A percentile compares a stretch with the other conserved stretches of the same genome.
Evolutionary conservation across 257 asterid species (phyloP).

Genomic region (Dorcoceras hygrometricum): DNA sequence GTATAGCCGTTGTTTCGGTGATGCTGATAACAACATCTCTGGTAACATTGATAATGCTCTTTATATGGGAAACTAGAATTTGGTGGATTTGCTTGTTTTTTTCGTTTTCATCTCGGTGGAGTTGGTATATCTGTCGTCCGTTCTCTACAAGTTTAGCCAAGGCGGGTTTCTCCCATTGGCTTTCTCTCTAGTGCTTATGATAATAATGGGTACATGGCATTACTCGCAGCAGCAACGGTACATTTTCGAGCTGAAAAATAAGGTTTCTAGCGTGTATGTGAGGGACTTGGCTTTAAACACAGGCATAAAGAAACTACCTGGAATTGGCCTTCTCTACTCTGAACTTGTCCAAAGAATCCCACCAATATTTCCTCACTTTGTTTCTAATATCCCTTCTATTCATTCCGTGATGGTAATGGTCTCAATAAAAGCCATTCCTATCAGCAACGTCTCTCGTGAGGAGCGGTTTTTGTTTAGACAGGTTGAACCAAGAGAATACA

Average conservation of each 20-base stretch:
- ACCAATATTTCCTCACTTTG: constrained; percentile 62
- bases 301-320: constrained; percentile 41
- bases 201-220: constrained; percentile 66
- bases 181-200: constrained; percentile 43
- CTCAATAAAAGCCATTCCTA: constrained; percentile 44
- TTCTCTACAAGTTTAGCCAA: constrained; percentile 53
- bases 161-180: constrained; percentile 71
- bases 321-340: constrained; percentile 60
- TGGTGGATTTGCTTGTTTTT: constrained; percentile 47
- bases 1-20: constrained; percentile 71
- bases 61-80: constrained; percentile 62
- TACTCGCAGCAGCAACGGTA: constrained; percentile 51
- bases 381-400: constrained; percentile 46
- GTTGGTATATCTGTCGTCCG: constrained; percentile 42
- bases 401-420: constrained; percentile 44
- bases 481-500: constrained; percentile 34
- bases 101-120: constrained; percentile 35
- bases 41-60: constrained; percentile 53
- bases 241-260: constrained; percentile 54
- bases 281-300: constrained; percentile 34
- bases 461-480: constrained; percentile 45
- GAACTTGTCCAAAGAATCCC: constrained; percentile 75
- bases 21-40: constrained; percentile 58
- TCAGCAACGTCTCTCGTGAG: constrained; percentile 30
- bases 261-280: constrained; percentile 46